phyloP scores from a whole-genome alignment of 306 rosid species.

The Trifolium dubium region DNA sequence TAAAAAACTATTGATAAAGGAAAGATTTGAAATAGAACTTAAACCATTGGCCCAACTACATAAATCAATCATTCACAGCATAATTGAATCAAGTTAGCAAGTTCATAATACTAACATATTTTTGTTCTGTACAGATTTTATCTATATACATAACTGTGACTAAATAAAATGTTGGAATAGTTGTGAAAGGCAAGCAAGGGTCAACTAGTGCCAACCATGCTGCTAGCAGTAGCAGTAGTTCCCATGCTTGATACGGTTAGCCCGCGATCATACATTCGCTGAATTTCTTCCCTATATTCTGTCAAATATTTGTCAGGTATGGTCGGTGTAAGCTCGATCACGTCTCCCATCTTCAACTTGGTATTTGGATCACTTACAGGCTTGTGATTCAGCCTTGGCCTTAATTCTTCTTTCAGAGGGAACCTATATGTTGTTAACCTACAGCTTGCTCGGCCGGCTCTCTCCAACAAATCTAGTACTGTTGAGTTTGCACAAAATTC shows the following conservation, averaged over 20 bases:
- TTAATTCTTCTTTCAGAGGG: constrained; percentile 86
- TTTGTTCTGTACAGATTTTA: constrained; percentile 55
- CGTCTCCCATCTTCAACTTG: constrained; percentile 95
- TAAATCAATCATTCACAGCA: constrained; percentile 46
- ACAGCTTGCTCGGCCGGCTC: constrained; percentile 69
- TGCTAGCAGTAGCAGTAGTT: constrained; percentile 48
- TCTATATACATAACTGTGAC: constrained; percentile 41
- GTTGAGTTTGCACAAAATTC: constrained; percentile 82
- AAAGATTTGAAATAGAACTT: background rate
- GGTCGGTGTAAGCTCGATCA: constrained; percentile 83
- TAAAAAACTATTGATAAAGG: background rate
- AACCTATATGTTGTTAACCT: constrained; percentile 76
- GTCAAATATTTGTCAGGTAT: constrained; percentile 77
- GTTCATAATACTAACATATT: constrained; percentile 42
- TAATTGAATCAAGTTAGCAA: constrained; percentile 53
- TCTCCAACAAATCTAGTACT: constrained; percentile 69
- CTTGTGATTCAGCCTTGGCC: constrained; percentile 82
- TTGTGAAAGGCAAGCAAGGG: constrained; percentile 32
- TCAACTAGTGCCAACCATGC: constrained; percentile 69
- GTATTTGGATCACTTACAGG: constrained; percentile 71
- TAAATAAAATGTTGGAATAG: constrained; percentile 23
- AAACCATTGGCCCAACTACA: constrained; percentile 28
- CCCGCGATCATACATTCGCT: constrained; percentile 89
- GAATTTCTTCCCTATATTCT: constrained; percentile 92
- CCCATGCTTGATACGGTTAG: constrained; percentile 54